Percentiles rank a stretch among this genome's conserved stretches.
Evolutionary conservation across 257 asterid species (phyloP).

Genomic region (Nemophila menziesii): DNA sequence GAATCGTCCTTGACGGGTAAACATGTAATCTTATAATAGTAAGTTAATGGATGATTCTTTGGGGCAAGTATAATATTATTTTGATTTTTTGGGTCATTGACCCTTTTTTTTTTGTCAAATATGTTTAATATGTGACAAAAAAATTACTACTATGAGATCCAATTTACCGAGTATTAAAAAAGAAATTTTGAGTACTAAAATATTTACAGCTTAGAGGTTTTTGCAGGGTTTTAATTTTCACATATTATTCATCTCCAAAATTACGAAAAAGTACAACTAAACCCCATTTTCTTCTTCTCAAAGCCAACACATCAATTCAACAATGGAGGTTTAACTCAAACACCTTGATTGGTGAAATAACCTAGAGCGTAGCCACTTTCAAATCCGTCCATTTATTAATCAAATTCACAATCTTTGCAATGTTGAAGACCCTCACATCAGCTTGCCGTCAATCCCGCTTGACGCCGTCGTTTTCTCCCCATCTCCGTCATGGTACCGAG

Average conservation of each 20-base stretch:
- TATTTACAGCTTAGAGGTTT: not conserved
- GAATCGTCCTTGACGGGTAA: no score
- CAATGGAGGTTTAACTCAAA: not conserved
- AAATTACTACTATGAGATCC: no score
- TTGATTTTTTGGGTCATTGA: no score
- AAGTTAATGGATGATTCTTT: no score
- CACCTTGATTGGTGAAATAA: not conserved
- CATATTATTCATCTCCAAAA: not conserved
- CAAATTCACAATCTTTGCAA: constrained; percentile 12
- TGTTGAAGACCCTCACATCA: constrained; percentile 68
- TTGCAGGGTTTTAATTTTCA: not conserved
- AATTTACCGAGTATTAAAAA: no score
- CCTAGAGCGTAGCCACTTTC: not conserved
- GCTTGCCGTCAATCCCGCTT: constrained; percentile 34
- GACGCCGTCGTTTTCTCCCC: constrained; percentile 25
- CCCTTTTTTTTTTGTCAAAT: no score
- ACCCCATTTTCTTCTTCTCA: not conserved
- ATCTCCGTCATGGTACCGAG: constrained; percentile 32
- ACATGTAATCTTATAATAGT: no score
- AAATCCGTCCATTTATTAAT: not conserved
- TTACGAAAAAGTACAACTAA: not conserved
- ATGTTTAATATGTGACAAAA: no score
- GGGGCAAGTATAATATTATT: no score
- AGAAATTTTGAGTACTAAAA: no score
- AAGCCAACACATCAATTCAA: not conserved